A percentile compares a stretch with the other conserved stretches of the same genome.
Evolutionary conservation across 2,329 filamentous ascomycete genomes (phyloP).

Genomic region (Sclerotinia nivalis): DNA sequence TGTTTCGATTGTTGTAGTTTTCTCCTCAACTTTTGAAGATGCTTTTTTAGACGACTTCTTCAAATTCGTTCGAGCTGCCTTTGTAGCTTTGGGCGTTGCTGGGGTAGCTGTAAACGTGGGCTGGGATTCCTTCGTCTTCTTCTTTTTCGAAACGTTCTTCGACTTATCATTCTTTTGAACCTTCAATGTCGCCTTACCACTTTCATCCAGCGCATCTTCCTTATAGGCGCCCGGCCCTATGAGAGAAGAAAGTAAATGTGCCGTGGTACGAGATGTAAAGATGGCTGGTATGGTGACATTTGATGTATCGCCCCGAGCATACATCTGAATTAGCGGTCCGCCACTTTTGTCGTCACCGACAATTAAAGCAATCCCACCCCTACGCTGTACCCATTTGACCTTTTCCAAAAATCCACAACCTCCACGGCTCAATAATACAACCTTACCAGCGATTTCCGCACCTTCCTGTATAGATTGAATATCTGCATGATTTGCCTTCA

Average conservation of each 20-base stretch:
- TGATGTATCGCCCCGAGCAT: conserved; percentile 92
- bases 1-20: conserved; percentile 27
- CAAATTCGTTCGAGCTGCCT: conserved; percentile 36
- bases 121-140: conserved; percentile 26
- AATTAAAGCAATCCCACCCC: conserved; percentile 85
- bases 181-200: conserved; percentile 57
- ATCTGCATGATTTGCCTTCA: conserved; percentile 64
- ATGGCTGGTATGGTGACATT: conserved; percentile 92
- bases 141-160: conserved; percentile 37
- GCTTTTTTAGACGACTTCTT: conserved; percentile 39
- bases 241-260: conserved; percentile 85
- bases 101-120: conserved; percentile 39
- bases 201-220: conserved; percentile 60
- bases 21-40: conserved; percentile 32
- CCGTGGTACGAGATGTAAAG: conserved; percentile 93
- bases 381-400: conserved; percentile 91
- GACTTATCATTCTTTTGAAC: conserved; percentile 47
- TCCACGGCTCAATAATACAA: conserved; percentile 86
- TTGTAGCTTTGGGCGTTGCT: conserved; percentile 36
- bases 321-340: conserved; percentile 93
- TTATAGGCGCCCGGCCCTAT: conserved; percentile 69
- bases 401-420: conserved; percentile 97
- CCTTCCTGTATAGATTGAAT: conserved; percentile 90
- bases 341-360: conserved; percentile 92
- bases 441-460: conserved; percentile 89